Evolutionary conservation across 257 asterid genomes (phyloP).

Genomic region (Solanum raphanifolium): DNA sequence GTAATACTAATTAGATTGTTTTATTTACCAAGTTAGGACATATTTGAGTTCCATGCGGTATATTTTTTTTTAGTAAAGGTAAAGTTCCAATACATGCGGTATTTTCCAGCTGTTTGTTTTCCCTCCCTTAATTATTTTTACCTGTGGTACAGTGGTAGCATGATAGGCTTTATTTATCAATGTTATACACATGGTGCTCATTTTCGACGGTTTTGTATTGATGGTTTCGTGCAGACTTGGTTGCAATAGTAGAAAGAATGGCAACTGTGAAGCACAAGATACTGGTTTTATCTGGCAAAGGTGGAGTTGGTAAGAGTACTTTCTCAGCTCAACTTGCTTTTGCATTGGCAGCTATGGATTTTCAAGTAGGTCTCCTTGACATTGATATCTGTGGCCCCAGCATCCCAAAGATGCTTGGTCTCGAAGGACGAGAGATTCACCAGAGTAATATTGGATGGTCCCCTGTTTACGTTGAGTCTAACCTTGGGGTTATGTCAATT

Average conservation of each 20-base stretch:
- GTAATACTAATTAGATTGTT: background rate
- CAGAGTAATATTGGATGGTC: conserved; percentile 87
- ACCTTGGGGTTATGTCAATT: conserved; percentile 78
- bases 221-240: conserved; percentile 42
- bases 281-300: conserved; percentile 80
- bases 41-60: background rate
- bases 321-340: conserved; percentile 81
- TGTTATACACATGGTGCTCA: background rate
- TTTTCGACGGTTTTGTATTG: background rate
- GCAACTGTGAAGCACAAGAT: conserved; percentile 93
- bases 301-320: conserved; percentile 97
- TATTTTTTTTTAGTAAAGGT: no score
- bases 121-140: background rate
- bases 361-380: conserved; percentile 84
- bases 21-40: background rate
- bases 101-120: background rate
- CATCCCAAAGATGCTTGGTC: conserved; percentile 82
- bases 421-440: conserved; percentile 70
- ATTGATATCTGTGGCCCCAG: conserved; percentile 93
- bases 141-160: background rate
- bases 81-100: background rate
- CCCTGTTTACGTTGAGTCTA: conserved; percentile 76
- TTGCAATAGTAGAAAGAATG: conserved; percentile 70
- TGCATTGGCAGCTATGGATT: conserved; percentile 74
- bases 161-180: background rate